Base-by-base conservation (phyloP, 768 basidiomycete species). In the Gloeopeniophorella convolvens region DNA sequence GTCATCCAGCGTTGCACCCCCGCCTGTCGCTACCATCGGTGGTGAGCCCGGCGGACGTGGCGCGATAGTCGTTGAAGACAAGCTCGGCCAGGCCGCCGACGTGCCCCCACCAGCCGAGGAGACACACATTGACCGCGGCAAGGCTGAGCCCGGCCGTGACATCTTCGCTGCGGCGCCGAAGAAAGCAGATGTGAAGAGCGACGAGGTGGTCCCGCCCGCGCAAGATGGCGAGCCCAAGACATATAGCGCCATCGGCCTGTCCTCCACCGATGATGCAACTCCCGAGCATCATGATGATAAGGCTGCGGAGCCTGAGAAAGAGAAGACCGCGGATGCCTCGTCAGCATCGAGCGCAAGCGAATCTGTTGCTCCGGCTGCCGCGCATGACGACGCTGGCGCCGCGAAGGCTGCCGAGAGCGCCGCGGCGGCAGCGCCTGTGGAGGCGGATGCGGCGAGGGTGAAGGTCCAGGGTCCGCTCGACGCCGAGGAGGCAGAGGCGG, bases 91-190 rank as follows among this genome's bases (percentile, higher is more conserved):
- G 21, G 56, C 43, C 13, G 60, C 50, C 15, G 60, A 45, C 6
- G 53, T 40, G 5, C 51, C 42, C 11, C 40, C 51, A 3, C 40
- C 56, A 0, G 60, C 64, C 6, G 62, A 60, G 39, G 68, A 60
- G 8, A 72, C 78, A 12, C 63, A 69, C 0, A 55, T 73, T 2
- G 69, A 72, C 11, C 66, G 72, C 18, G 78, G 75, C 10, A 75
- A 78, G 48, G 68, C 84, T 0, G 87, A 87, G 58, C 89, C 89
- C 1, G 89, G 89, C 0, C 73, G 68, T 13, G 82, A 91, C 61
- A 72, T 89, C 50, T 91, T 91, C 59, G 84, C 73, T 0, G 74
- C 71, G 26, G 67, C 73, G 28, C 70, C 68, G 1, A 68, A n/a
- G n/a, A n/a, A 65, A 15, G 70, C 70, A 40, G 74, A 78, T 5